Conservation (phyloP, 2,329 filamentous ascomycete genomes). For the Epichloe scottii region DNA sequence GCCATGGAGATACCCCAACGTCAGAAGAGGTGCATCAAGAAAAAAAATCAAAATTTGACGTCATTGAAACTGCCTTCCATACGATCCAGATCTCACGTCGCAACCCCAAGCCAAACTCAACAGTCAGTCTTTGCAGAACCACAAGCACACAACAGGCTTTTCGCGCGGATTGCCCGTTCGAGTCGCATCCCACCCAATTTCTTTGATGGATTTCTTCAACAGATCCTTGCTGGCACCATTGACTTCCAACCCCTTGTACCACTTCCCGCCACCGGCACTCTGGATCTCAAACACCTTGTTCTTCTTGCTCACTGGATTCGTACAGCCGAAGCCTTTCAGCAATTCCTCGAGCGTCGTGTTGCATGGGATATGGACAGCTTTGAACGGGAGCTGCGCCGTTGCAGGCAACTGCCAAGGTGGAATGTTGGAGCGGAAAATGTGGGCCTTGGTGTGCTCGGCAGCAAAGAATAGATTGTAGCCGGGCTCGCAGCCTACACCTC, state of each 20-base stretch:
- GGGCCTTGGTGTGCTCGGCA: slow-evolving; percentile 43
- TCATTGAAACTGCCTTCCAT: no score
- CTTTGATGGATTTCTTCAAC: slow-evolving; percentile 36
- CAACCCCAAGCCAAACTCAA: not conserved
- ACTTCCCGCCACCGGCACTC: slow-evolving; percentile 41
- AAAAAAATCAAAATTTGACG: no score
- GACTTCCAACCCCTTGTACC: slow-evolving; percentile 44
- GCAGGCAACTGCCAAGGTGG: slow-evolving; percentile 41
- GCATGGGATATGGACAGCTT: slow-evolving; percentile 39
- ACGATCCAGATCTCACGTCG: no score
- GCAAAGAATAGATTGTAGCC: slow-evolving; percentile 54
- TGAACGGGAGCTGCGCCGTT: slow-evolving; percentile 31
- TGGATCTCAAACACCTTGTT: slow-evolving; percentile 46
- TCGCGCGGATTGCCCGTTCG: slow-evolving; percentile 33
- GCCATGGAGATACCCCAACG: no score
- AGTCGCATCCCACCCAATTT: slow-evolving; percentile 46
- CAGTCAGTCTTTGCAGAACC: slow-evolving; percentile 39
- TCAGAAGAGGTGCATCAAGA: no score
- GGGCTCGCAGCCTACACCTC: slow-evolving; percentile 45
- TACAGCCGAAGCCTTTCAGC: slow-evolving; percentile 45
- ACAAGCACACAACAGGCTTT: slow-evolving; percentile 47
- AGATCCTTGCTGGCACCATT: slow-evolving; percentile 35
- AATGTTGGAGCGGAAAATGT: slow-evolving; percentile 38
- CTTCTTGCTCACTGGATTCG: slow-evolving; percentile 35
- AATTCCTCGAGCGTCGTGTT: slow-evolving; percentile 42